phyloP scores from a whole-genome alignment of 2,329 filamentous ascomycete genomes.

The Calonectria fujianensis region DNA sequence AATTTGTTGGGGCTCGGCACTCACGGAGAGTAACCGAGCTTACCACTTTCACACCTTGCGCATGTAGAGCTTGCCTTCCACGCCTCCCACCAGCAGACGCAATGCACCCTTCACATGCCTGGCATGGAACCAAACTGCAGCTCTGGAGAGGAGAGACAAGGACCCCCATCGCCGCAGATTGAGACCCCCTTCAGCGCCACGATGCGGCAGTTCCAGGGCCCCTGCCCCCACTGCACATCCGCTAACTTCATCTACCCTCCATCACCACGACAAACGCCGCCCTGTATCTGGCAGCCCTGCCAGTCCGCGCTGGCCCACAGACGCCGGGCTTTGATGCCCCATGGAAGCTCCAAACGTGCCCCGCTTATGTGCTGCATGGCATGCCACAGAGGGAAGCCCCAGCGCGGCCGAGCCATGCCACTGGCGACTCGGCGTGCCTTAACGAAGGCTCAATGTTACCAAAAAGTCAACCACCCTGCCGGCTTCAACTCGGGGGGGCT shows the following conservation, averaged over 20 bases:
- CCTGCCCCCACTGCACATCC: slow-evolving; percentile 31
- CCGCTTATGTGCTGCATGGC: slow-evolving; percentile 29
- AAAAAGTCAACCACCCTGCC: slow-evolving; percentile 48
- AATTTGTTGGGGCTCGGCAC: slow-evolving; percentile 52
- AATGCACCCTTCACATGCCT: slow-evolving; percentile 55
- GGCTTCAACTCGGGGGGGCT: slow-evolving; percentile 41
- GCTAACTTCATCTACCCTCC: slow-evolving; percentile 27
- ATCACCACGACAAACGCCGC: background rate
- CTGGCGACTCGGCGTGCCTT: slow-evolving; percentile 39
- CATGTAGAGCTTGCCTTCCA: slow-evolving; percentile 18
- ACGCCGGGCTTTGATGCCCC: slow-evolving; percentile 18
- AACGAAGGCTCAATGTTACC: slow-evolving; percentile 45
- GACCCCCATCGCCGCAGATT: slow-evolving; percentile 27
- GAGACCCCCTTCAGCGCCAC: slow-evolving; percentile 37
- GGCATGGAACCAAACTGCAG: slow-evolving; percentile 27
- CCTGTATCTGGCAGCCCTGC: slow-evolving; percentile 20
- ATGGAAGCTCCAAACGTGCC: slow-evolving; percentile 22
- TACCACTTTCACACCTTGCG: slow-evolving; percentile 31
- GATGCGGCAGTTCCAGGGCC: slow-evolving; percentile 37
- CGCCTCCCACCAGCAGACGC: slow-evolving; percentile 48
- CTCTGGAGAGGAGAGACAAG: slow-evolving; percentile 16
- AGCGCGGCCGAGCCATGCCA: slow-evolving; percentile 41
- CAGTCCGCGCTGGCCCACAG: slow-evolving; percentile 20
- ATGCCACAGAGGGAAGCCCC: slow-evolving; percentile 42
- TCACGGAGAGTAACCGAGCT: slow-evolving; percentile 48